Percentiles rank a stretch among this genome's conserved stretches.
Evolutionary conservation across 208 protist species (phyloP).

Genomic region (Acanthamoeba culbertsoni): DNA sequence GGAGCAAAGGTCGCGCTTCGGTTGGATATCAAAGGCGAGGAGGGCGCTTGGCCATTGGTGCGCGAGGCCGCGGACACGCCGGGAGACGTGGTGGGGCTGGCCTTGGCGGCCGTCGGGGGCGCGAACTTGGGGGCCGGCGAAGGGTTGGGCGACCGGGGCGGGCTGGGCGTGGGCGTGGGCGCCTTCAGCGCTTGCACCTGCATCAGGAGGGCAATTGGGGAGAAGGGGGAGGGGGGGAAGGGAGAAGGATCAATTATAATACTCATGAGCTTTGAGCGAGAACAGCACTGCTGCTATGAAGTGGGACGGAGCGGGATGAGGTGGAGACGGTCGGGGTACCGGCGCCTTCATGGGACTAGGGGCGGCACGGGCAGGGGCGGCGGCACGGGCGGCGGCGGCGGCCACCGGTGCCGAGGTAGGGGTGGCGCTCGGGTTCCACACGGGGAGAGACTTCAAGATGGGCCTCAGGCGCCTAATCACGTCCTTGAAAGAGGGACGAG

Average conservation of each 20-base stretch:
- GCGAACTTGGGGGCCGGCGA: conserved; percentile 5
- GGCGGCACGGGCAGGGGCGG: not conserved
- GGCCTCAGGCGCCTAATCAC: not conserved
- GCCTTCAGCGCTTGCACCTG: conserved; percentile 13
- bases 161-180: not conserved
- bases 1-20: not conserved
- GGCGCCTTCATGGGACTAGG: not conserved
- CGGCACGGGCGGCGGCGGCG: not conserved
- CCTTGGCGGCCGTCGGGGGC: not conserved
- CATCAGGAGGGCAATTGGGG: not conserved
- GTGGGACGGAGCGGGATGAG: not conserved
- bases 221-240: too few species aligned
- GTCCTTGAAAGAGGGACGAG: conserved; percentile 3
- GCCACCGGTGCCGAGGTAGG: not conserved
- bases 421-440: not conserved
- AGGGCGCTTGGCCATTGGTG: not conserved
- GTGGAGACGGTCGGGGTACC: not conserved
- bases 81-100: not conserved
- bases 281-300: not conserved
- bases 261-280: too few species aligned
- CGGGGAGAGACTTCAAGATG: not conserved
- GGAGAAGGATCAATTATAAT: too few species aligned
- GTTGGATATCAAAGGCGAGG: not conserved
- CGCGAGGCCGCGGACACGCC: not conserved
- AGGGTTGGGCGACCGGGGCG: not conserved